These are phyloP conservation scores for Tillandsia fasciculata DNA, from an alignment of 176 grass and related monocot genomes.

Conservation along the genomic window DNA sequence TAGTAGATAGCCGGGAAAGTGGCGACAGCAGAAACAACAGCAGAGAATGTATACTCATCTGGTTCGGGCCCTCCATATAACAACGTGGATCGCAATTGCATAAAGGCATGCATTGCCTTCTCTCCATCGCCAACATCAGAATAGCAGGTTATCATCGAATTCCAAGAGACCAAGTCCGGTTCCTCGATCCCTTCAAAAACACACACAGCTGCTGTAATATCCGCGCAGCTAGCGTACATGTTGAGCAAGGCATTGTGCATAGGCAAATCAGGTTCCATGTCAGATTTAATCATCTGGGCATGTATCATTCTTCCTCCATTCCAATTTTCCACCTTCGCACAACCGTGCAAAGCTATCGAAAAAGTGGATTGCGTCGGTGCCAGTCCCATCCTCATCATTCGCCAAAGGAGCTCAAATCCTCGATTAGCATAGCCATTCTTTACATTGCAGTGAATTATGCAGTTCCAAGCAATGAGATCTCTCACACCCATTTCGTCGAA, in stretches of 20 bases:
- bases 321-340: constrained; percentile 18
- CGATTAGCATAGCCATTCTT: constrained; percentile 30
- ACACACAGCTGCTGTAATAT: constrained; percentile 32
- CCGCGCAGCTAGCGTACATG: constrained; percentile 61
- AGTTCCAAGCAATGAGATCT: constrained; percentile 72
- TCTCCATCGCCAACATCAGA: constrained; percentile 35
- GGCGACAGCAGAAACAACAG: constrained; percentile 51
- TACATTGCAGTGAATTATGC: constrained; percentile 59
- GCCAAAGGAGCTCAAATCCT: constrained; percentile 32
- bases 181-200: constrained; percentile 54
- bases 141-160: constrained; percentile 71
- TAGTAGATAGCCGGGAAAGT: constrained; percentile 43
- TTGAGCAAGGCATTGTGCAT: constrained; percentile 62
- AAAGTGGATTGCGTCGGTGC: constrained; percentile 39
- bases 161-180: constrained; percentile 75
- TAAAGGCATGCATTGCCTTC: constrained; percentile 48
- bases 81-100: constrained; percentile 24
- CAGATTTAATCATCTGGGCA: constrained; percentile 57
- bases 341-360: constrained; percentile 47
- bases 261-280: constrained; percentile 46
- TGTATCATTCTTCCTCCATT: constrained; percentile 45
- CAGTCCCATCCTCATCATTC: constrained; percentile 34
- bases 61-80: constrained; percentile 21
- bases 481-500: constrained; percentile 47
- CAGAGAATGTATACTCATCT: constrained; percentile 72